Conservation (phyloP, 805 yeast genomes). For the Metschnikowia kunwiensis region DNA sequence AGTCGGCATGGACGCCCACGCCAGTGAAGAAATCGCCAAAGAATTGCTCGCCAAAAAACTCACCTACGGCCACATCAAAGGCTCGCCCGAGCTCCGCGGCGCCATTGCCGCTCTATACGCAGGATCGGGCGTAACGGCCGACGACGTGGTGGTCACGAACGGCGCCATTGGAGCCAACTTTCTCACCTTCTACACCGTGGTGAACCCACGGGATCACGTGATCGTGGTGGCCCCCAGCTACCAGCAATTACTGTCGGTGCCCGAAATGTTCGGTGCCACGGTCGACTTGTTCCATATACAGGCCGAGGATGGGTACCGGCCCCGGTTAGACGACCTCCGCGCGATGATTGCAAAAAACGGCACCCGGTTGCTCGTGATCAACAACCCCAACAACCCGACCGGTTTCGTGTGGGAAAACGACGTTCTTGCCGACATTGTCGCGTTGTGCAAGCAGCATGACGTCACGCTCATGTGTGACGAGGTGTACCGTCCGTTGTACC, state of each 20-base stretch:
- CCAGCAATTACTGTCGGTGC: slow-evolving; percentile 49
- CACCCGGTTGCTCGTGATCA: slow-evolving; percentile 43
- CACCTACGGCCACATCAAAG: slow-evolving; percentile 47
- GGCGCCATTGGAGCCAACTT: slow-evolving; percentile 60
- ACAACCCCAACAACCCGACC: slow-evolving; percentile 35
- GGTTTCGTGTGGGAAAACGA: slow-evolving; percentile 41
- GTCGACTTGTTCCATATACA: slow-evolving; percentile 35
- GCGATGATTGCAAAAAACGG: slow-evolving; percentile 28
- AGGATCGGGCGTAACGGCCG: slow-evolving; percentile 21
- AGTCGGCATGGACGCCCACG: slow-evolving; percentile 12
- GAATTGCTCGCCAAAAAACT: slow-evolving; percentile 23
- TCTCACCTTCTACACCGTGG: slow-evolving; percentile 41
- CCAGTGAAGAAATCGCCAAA: slow-evolving; percentile 11
- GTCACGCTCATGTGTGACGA: slow-evolving; percentile 47
- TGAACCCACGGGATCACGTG: slow-evolving; percentile 45
- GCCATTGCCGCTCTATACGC: slow-evolving; percentile 37
- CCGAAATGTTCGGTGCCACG: slow-evolving; percentile 35
- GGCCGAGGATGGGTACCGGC: slow-evolving; percentile 34
- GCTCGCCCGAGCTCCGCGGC: slow-evolving; percentile 38
- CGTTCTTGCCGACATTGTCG: slow-evolving; percentile 32
- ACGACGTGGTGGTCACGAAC: slow-evolving; percentile 46
- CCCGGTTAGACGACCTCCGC: slow-evolving; percentile 33
- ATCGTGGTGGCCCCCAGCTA: slow-evolving; percentile 49
- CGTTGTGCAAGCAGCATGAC: slow-evolving; percentile 32
- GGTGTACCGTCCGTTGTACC: slow-evolving; percentile 53